Evolutionary conservation across 805 yeast species (phyloP), one percentile per base, ranked within the genome.

Genomic region (Isabelozyma heimii): DNA sequence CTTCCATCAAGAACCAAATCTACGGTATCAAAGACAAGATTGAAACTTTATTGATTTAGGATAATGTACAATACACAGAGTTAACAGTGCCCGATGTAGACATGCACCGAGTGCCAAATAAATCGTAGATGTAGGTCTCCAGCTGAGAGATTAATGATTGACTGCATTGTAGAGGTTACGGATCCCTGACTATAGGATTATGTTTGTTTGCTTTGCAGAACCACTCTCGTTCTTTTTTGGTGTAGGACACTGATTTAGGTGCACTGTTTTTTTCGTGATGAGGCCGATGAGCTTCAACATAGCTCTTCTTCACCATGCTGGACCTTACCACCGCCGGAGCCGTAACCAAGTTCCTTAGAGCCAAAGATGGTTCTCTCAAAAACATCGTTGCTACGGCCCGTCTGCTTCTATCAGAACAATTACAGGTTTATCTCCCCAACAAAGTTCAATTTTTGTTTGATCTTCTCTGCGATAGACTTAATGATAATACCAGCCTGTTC

Each of bases 1-100:
- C 97, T 62, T 88, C 97, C 66, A 89, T 94, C 80, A 91, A 91
- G 83, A 89, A 80, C 83, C 98, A 92, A 82, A 89, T 94, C 78
- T 91, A 88, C 77, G 89, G 89, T 69, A 91, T 92, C 76, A 94
- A 94, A 89, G 97, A 94, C 81, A 91, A 92, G 88, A 92, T 94
- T 75, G 99, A 94, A 81, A 89, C 97, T 62, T 83, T 94, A 72
- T 84, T 94, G 73, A 94, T 94, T 69, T 91, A 85, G 67, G 44
- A 28, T 16, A 13, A 16, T 16, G 10, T 37, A 37, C 10, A 10
- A 10, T 30, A 30, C 35, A 20, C 24, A 20, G 6, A 30, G n/a
- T 30, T 30, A 30, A 30, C n/a, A 30, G 35, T 30, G 35, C 10
- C 10, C 8, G 24, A 20, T 20, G 24, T 20, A 20, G 24, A 20